phyloP scores from a whole-genome alignment of 768 basidiomycete species.

The Leccinum aurantiacum region DNA sequence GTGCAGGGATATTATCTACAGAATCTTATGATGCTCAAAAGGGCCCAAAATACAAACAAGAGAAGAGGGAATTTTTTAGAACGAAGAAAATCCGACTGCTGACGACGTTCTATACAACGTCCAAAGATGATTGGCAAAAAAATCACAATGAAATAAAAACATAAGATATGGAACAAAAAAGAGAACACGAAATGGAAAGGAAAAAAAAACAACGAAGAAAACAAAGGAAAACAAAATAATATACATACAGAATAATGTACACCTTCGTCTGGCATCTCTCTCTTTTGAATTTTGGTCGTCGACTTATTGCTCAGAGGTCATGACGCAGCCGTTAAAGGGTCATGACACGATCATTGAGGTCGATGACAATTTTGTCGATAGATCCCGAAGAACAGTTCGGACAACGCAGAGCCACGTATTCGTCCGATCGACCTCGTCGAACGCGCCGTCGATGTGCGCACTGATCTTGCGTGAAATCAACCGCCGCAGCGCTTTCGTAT shows the following conservation, averaged over 20 bases:
- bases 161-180: slow-evolving; percentile 11
- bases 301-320: slow-evolving; percentile 1
- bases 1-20: slow-evolving; percentile 21
- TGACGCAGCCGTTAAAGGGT: slow-evolving; percentile 5
- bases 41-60: slow-evolving; percentile 5
- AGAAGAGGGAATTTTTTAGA: background rate
- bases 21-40: slow-evolving; percentile 10
- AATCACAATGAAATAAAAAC: background rate
- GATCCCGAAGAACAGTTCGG: slow-evolving; percentile 59
- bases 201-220: background rate
- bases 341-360: slow-evolving; percentile 11
- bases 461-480: slow-evolving; percentile 68
- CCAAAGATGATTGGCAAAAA: background rate
- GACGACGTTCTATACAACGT: slow-evolving; percentile 3
- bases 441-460: slow-evolving; percentile 51
- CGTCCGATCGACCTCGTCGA: slow-evolving; percentile 63
- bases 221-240: slow-evolving; percentile 9
- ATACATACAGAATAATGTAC: slow-evolving; percentile 38
- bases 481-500: slow-evolving; percentile 58
- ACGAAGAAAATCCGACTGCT: slow-evolving; percentile 8
- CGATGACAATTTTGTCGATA: slow-evolving; percentile 34
- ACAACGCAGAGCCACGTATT: slow-evolving; percentile 62
- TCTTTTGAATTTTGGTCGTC: background rate
- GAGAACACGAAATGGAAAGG: background rate
- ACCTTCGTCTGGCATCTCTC: slow-evolving; percentile 5